Conservation (phyloP, 345 rosid genomes). For the Punica granatum region DNA sequence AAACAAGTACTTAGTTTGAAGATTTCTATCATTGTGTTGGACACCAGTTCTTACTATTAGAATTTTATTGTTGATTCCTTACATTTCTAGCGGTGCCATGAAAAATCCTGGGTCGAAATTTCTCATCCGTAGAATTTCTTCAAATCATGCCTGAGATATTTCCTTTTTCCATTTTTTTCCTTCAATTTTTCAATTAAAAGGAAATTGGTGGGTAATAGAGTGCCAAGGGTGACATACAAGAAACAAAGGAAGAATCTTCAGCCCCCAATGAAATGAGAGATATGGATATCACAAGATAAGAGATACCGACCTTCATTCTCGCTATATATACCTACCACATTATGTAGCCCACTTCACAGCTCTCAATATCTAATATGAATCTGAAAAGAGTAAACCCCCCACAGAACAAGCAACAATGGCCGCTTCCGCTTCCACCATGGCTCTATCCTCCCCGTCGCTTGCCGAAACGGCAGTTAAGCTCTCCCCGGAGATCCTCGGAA, state of each 20-base stretch:
- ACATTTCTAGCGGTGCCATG: no score
- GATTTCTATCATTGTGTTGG: no score
- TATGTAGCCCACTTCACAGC: conserved; percentile 8
- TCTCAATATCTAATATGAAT: background rate
- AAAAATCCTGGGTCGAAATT: no score
- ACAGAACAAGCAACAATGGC: conserved; percentile 47
- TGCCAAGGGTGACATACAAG: conserved; percentile 23
- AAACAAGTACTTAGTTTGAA: no score
- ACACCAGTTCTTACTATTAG: no score
- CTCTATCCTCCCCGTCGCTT: conserved; percentile 60
- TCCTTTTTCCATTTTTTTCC: no score
- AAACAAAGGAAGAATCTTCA: conserved; percentile 32
- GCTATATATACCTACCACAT: conserved; percentile 18
- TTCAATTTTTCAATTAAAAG: background rate
- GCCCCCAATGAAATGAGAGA: conserved; percentile 44
- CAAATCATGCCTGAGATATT: background rate
- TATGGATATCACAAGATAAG: conserved; percentile 45
- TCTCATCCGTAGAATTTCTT: background rate
- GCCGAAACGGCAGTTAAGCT: conserved; percentile 54
- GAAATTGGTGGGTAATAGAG: conserved; percentile 26
- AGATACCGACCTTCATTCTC: conserved; percentile 2
- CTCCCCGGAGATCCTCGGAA: conserved; percentile 33
- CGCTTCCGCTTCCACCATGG: conserved; percentile 57
- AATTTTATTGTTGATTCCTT: no score
- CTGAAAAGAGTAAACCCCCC: no score